Base-by-base conservation (phyloP, 2,329 filamentous ascomycete species). In the Ophiostoma tasmaniense region DNA sequence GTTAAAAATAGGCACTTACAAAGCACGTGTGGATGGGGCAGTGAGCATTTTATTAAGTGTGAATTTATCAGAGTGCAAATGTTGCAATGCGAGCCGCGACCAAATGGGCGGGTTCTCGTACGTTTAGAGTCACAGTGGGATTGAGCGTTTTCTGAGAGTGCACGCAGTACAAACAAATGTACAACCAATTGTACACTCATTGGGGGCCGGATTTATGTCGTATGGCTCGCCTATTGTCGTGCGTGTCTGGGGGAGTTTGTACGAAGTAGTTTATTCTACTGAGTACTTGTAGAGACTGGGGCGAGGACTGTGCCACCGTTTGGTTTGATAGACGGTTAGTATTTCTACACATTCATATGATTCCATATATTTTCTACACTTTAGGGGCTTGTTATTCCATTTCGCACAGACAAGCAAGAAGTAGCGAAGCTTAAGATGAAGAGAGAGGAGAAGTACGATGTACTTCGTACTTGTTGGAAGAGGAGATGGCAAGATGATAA, bases 1-100 rank as follows among this genome's bases (percentile, higher is more conserved):
- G 62, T 69, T 71, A 71, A 71, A 72, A 71, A 72, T 72, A 72
- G 71, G 67, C 28, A 7, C 67, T 71, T 69, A 72, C 71, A 70
- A 72, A 72, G 71, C 68, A 70, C 70, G 68, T 71, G 68, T 42
- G 35, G 66, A 45, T 45, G 42, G 42, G 42, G 42, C 42, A n/a
- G 42, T 45, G 20, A 45, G 20, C 7, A 45, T 45, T 20, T 20
- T 20, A 45, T n/a, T 45, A 13, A 39, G 37, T 45, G 8, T 45
- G 2, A 45, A n/a, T 20, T n/a, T 7, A 20, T 45, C 42, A 20
- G 17, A 20, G 42, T 45, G 20, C 5, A n/a, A 17, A 7, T 8
- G 42, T 55, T 55, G 50, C 50, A 25, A 59, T 45, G 61, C 42
- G 17, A 68, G 67, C 67, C 68, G 64, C 42, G 39, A 52, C 45